Base-by-base conservation (phyloP, 2,329 filamentous ascomycete species). In the Aureobasidium sp. region DNA sequence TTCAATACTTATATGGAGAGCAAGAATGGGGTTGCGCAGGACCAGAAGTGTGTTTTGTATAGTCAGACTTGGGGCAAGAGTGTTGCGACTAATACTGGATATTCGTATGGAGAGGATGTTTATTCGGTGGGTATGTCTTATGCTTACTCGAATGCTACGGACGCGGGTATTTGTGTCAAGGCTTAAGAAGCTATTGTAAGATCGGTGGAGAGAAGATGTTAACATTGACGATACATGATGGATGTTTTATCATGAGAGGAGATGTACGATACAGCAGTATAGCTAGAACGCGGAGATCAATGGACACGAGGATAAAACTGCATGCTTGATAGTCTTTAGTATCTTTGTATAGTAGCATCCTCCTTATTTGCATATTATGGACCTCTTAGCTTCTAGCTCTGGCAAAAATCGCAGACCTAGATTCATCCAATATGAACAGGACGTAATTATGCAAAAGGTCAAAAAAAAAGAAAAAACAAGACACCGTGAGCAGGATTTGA, bases 31-130 rank as follows among this genome's bases (percentile, higher is more conserved):
- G 55, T 61, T 27, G 66, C 72, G 2, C 61, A 70, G 36, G 74
- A 75, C 11, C 73, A 73, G 21, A 72, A 74, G 62, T 78, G 75
- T 66, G 65, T 70, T 27, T 58, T 78, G 52, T 78, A 76, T 66
- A 61, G 64, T 11, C 52, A 63, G 27, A 27, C 47, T n/a, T 69
- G 66, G 67, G 47, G 49, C 34, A 55, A 48, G 16, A 53, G 27
- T 16, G 66, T 66, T 47, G 65, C 65, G 5, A 67, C 63, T 16
- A 68, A 68, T 53, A 50, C 57, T 27, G 62, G 62, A 7, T 49
- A 21, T 21, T 1, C 47, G 1, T 49, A 49, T 39, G 49, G 49
- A 11, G 8, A 27, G 1, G 49, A 52, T 16, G 30, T 27, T 5
- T 52, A 27, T 39, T 10, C n/a, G 6, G 15, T 52, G n/a, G 34